These are phyloP conservation scores for Candida palmyrensis DNA, from an alignment of 805 yeast genomes.

Conservation along the genomic window DNA sequence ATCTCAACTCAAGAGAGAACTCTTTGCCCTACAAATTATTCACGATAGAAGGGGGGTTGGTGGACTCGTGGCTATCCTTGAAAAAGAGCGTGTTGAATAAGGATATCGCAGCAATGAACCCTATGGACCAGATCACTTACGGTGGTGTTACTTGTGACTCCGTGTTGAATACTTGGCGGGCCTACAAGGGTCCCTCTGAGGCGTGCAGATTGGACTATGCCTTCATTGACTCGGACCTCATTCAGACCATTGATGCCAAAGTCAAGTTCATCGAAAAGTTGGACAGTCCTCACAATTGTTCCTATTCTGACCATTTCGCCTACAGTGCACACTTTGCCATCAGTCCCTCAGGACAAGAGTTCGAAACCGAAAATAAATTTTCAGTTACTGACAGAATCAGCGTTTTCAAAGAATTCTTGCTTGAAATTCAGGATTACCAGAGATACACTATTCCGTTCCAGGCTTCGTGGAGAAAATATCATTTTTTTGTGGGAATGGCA, in stretches of 20 bases:
- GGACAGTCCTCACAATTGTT: slow-evolving; percentile 48
- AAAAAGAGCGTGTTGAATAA: slow-evolving; percentile 43
- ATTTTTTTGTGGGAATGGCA: slow-evolving; percentile 53
- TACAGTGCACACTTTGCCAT: slow-evolving; percentile 37
- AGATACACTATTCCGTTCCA: slow-evolving; percentile 51
- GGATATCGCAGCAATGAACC: slow-evolving; percentile 23
- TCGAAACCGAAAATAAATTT: background rate
- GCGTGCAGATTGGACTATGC: slow-evolving; percentile 93
- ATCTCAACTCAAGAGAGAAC: slow-evolving; percentile 84
- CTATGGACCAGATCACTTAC: slow-evolving; percentile 50
- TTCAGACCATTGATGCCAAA: slow-evolving; percentile 54
- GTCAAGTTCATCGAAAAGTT: slow-evolving; percentile 72
- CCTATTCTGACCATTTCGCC: slow-evolving; percentile 93
- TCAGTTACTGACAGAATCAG: slow-evolving; percentile 13
- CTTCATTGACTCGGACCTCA: slow-evolving; percentile 53
- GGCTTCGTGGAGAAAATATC: slow-evolving; percentile 56
- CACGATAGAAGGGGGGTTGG: slow-evolving; percentile 60
- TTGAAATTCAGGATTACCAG: slow-evolving; percentile 41
- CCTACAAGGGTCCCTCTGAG: slow-evolving; percentile 45
- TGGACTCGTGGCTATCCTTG: slow-evolving; percentile 76
- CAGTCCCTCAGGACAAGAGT: background rate
- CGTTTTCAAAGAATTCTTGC: slow-evolving; percentile 33
- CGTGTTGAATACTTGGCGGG: slow-evolving; percentile 81
- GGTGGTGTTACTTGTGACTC: slow-evolving; percentile 95
- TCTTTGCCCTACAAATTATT: slow-evolving; percentile 75